Conservation (phyloP, 2,329 filamentous ascomycete species). For the Talaromyces sp. region DNA sequence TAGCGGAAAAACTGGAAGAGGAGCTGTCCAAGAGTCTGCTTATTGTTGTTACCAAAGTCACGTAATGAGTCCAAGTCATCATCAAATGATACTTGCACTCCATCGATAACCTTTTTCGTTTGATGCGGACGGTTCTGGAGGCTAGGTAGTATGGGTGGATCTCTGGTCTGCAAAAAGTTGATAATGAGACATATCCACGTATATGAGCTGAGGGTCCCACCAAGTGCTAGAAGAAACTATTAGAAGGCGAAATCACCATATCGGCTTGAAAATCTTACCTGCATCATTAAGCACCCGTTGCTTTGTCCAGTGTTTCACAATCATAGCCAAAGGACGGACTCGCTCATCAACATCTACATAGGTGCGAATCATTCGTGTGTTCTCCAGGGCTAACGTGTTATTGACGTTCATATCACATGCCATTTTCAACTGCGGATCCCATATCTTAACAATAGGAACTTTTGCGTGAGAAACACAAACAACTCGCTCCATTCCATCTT, state of each 20-base stretch:
- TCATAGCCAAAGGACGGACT: conserved; percentile 88
- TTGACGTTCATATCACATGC: conserved; percentile 99
- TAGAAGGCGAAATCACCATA: conserved; percentile 10
- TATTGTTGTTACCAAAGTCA: conserved; percentile 72
- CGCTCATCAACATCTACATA: conserved; percentile 91
- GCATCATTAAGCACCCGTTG: conserved; percentile 90
- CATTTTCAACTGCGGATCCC: conserved; percentile 85
- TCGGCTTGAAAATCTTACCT: conserved; percentile 53
- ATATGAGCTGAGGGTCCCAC: conserved; percentile 93
- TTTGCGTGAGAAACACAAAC: conserved; percentile 93
- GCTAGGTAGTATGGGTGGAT: conserved; percentile 76
- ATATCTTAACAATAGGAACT: conserved; percentile 97
- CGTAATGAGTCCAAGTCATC: conserved; percentile 72
- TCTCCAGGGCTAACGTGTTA: conserved; percentile 89
- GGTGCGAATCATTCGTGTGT: conserved; percentile 95
- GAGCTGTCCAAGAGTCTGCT: conserved; percentile 75
- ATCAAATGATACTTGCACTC: conserved; percentile 70
- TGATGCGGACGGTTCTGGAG: conserved; percentile 69
- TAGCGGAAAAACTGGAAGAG: conserved; percentile 93
- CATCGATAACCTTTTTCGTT: conserved; percentile 56
- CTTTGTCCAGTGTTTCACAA: conserved; percentile 96
- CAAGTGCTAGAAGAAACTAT: conserved; percentile 58
- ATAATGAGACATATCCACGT: conserved; percentile 99
- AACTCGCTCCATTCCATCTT: conserved; percentile 94
- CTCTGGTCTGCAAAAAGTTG: conserved; percentile 84